These are phyloP conservation scores for Neurospora africana DNA, from an alignment of 495 filamentous ascomycete genomes.

Conservation along the genomic window DNA sequence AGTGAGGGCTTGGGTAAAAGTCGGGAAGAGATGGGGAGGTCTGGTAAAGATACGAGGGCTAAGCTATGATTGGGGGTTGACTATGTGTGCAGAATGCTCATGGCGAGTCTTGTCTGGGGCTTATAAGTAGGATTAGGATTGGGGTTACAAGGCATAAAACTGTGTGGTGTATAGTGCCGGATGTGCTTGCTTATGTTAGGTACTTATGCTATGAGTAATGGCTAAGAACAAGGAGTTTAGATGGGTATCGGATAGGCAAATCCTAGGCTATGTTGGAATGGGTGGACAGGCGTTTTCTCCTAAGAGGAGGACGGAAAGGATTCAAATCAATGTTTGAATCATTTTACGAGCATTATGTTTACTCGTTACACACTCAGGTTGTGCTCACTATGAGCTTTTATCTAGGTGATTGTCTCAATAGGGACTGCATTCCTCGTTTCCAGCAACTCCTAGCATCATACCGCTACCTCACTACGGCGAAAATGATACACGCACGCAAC, in stretches of 20 bases:
- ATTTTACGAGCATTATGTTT: background rate
- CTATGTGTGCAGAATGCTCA: background rate
- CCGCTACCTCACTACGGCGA: too few relatives aligned
- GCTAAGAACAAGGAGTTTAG: background rate
- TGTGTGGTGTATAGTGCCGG: background rate
- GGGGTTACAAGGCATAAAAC: background rate
- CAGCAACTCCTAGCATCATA: too few relatives aligned
- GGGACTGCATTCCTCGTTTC: background rate
- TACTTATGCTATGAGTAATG: background rate
- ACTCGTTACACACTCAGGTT: background rate
- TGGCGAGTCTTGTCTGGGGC: background rate
- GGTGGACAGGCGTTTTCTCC: background rate
- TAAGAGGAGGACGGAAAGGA: background rate
- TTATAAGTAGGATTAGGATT: background rate
- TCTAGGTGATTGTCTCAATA: background rate
- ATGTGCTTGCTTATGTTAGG: background rate
- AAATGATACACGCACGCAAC: too few relatives aligned
- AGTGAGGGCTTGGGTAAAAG: slow-evolving; percentile 32
- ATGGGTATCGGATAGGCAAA: background rate
- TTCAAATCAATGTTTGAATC: background rate
- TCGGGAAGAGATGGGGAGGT: background rate
- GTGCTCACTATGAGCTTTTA: background rate
- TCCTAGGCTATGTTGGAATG: background rate
- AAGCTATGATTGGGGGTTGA: slow-evolving; percentile 1
- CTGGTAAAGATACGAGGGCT: slow-evolving; percentile 3